Evolutionary conservation across 352 stramenopile species (phyloP).

Genomic region (Heterotrichella gracilis): DNA sequence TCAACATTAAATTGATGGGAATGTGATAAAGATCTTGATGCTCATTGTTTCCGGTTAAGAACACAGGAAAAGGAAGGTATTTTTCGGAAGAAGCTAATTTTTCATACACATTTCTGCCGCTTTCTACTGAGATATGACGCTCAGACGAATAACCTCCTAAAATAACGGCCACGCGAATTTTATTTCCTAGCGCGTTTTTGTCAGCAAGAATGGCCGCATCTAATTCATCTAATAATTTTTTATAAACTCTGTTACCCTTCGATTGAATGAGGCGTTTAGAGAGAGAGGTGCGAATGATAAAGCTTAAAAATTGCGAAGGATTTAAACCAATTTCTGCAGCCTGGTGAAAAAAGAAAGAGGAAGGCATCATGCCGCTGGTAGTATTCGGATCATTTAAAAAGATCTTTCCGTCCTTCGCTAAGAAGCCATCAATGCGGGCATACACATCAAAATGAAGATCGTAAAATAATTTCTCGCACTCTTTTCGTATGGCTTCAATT

Average conservation of each 20-base stretch:
- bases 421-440: neutral
- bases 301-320: neutral
- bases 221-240: neutral
- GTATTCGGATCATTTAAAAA: conserved; percentile 4
- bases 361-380: neutral
- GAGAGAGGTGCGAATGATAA: neutral
- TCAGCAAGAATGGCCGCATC: neutral
- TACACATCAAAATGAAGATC: neutral
- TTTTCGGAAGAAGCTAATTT: conserved; percentile 6
- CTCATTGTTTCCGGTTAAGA: neutral
- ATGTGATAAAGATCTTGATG: neutral
- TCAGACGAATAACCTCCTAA: neutral
- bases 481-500: neutral
- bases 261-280: neutral
- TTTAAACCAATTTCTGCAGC: neutral
- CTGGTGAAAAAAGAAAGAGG: neutral
- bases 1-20: neutral
- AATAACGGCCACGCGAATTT: neutral
- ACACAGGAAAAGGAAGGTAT: neutral
- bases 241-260: neutral
- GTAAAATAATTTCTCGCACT: neutral
- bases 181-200: neutral
- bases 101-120: neutral
- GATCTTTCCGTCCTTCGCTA: neutral
- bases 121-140: neutral